Percentiles rank a stretch among this genome's conserved stretches.
These are phyloP conservation scores for Wickerhamomyces chambardii DNA, from an alignment of 805 yeast genomes.

Conservation along the genomic window DNA sequence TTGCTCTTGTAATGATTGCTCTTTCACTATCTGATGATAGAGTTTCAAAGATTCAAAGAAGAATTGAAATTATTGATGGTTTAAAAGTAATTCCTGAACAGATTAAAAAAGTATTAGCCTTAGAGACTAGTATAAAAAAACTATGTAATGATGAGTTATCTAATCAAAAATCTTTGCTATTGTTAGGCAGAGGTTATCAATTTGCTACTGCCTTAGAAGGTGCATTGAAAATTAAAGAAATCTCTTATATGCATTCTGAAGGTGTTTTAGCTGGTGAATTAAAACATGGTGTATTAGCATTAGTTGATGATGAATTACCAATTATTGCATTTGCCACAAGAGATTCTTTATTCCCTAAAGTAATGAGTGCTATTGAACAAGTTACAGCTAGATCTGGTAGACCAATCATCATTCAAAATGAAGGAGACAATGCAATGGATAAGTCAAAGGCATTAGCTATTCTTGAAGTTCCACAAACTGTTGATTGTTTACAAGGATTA, in stretches of 20 bases:
- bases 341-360: slow-evolving; percentile 94
- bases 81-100: slow-evolving; percentile 78
- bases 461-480: slow-evolving; percentile 89
- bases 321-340: slow-evolving; percentile 94
- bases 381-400: slow-evolving; percentile 96
- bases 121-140: slow-evolving; percentile 66
- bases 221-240: slow-evolving; percentile 96
- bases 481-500: slow-evolving; percentile 96
- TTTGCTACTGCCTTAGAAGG: slow-evolving; percentile 97
- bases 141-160: slow-evolving; percentile 69
- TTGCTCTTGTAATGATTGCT: slow-evolving; percentile 96
- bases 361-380: slow-evolving; percentile 91
- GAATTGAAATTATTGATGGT: slow-evolving; percentile 79
- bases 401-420: slow-evolving; percentile 89
- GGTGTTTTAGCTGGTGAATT: slow-evolving; percentile 99
- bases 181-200: slow-evolving; percentile 97
- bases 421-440: slow-evolving; percentile 57
- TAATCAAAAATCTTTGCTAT: slow-evolving; percentile 76
- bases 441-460: slow-evolving; percentile 53
- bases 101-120: slow-evolving; percentile 64
- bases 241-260: slow-evolving; percentile 97
- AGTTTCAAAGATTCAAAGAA: slow-evolving; percentile 67
- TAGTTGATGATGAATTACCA: slow-evolving; percentile 91
- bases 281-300: slow-evolving; percentile 96
- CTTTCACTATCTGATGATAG: slow-evolving; percentile 91